Evolutionary conservation across 805 yeast genomes (phyloP).

Genomic region (Candida quercuum): DNA sequence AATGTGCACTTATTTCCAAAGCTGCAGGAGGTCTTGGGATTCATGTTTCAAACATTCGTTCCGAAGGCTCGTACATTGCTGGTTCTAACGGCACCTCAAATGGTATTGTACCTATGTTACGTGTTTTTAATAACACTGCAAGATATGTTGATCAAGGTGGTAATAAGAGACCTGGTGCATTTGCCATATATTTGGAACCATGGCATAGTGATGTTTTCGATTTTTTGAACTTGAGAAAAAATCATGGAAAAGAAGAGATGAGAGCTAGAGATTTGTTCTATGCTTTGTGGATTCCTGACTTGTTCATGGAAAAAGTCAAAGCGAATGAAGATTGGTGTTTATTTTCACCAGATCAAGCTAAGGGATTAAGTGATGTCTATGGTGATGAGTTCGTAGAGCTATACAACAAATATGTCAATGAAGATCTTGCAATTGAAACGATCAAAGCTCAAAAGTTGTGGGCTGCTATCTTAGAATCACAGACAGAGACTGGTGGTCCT

Average conservation of each 20-base stretch:
- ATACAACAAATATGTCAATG: constrained; percentile 67
- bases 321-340: constrained; percentile 77
- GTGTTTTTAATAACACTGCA: constrained; percentile 94
- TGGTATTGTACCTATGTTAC: constrained; percentile 93
- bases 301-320: constrained; percentile 90
- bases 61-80: constrained; percentile 81
- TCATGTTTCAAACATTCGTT: constrained; percentile 81
- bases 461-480: constrained; percentile 85
- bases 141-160: constrained; percentile 98
- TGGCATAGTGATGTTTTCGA: constrained; percentile 95
- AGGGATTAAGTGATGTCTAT: constrained; percentile 75
- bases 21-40: constrained; percentile 95
- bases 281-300: constrained; percentile 92
- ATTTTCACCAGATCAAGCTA: constrained; percentile 85
- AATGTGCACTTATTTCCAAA: constrained; percentile 86
- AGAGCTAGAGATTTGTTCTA: constrained; percentile 91
- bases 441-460: constrained; percentile 87
- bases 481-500: constrained; percentile 95
- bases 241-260: constrained; percentile 91
- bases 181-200: constrained; percentile 90
- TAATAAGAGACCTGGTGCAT: constrained; percentile 96
- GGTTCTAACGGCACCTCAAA: constrained; percentile 91
- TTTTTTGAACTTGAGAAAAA: constrained; percentile 80
- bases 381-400: constrained; percentile 79
- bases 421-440: constrained; percentile 57